Conservation (phyloP, 164 flowering plant species). For the Amborella trichopoda region DNA sequence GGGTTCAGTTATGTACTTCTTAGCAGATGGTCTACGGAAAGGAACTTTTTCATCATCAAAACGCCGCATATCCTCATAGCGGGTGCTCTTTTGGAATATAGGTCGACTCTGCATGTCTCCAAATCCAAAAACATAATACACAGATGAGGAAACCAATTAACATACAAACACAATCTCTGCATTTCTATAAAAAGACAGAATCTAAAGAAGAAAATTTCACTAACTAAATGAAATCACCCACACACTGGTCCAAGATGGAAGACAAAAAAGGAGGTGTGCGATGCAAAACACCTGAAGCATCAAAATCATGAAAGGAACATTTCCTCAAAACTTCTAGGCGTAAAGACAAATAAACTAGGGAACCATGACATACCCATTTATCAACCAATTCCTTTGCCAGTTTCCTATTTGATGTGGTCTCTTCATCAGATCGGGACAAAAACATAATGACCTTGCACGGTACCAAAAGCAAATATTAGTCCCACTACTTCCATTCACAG, state of each 20-base stretch:
- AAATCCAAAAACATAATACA: not conserved
- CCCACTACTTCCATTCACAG: too few relatives aligned
- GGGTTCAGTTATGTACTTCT: conserved; percentile 35
- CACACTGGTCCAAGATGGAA: too few relatives aligned
- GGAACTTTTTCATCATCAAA: conserved; percentile 64
- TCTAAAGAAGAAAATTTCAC: too few relatives aligned
- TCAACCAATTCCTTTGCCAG: conserved; percentile 97
- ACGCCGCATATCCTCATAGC: conserved; percentile 88
- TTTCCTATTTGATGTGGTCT: conserved; percentile 74
- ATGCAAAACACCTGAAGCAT: too few relatives aligned
- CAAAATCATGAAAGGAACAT: too few relatives aligned
- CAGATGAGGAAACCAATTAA: not conserved
- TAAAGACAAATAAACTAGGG: not conserved
- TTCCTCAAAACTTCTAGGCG: too few relatives aligned
- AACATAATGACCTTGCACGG: conserved; percentile 96
- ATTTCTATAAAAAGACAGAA: not conserved
- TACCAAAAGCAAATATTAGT: too few relatives aligned
- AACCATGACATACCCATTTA: conserved; percentile 73
- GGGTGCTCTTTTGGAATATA: conserved; percentile 90
- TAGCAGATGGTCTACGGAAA: conserved; percentile 45
- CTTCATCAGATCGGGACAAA: conserved; percentile 89
- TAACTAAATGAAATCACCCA: too few relatives aligned
- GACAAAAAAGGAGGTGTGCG: too few relatives aligned
- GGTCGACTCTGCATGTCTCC: conserved; percentile 75
- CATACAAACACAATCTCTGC: not conserved